These are phyloP conservation scores for Verticillium dahliae DNA, from an alignment of 2,329 filamentous ascomycete species.

Conservation along the genomic window DNA sequence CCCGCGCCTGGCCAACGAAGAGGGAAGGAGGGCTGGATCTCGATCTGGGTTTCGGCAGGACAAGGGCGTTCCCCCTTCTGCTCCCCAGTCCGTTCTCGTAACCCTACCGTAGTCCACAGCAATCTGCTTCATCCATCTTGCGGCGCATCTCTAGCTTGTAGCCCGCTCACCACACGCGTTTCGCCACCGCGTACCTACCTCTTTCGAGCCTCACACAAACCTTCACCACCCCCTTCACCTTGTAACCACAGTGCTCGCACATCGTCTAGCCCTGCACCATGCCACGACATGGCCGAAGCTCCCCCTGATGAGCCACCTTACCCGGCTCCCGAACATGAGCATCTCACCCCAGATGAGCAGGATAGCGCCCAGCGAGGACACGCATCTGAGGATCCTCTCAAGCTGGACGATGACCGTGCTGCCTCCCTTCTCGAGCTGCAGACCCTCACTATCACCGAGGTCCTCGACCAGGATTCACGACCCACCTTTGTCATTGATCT, in stretches of 20 bases:
- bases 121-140: too few species aligned
- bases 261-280: background rate
- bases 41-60: background rate
- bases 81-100: too few species aligned
- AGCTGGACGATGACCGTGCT: background rate
- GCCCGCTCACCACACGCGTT: background rate
- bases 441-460: constrained; percentile 17
- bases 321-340: background rate
- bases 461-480: constrained; percentile 28
- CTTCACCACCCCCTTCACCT: background rate
- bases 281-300: background rate
- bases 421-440: constrained; percentile 14
- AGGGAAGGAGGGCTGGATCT: background rate
- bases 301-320: background rate
- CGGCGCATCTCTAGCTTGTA: too few species aligned
- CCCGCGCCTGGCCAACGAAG: background rate
- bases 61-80: too few species aligned
- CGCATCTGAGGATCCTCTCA: constrained; percentile 48
- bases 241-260: background rate
- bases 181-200: background rate
- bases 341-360: background rate
- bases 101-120: too few species aligned
- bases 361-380: background rate
- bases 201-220: background rate
- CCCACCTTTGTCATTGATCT: constrained; percentile 30